These are phyloP conservation scores for Fusarium dimerum DNA, from an alignment of 2,329 filamentous ascomycete genomes.

Conservation along the genomic window DNA sequence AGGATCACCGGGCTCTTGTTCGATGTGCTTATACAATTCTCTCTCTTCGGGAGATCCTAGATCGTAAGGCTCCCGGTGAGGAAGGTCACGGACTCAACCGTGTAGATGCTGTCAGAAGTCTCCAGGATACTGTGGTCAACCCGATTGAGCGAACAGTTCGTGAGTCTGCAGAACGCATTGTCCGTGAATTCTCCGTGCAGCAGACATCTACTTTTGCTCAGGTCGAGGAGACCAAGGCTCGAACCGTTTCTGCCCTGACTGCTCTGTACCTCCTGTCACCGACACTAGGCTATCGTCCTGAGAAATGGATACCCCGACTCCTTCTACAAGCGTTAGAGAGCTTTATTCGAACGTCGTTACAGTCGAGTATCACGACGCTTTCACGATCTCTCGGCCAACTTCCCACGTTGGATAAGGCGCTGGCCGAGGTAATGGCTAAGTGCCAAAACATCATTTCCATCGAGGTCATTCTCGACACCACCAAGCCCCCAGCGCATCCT, in stretches of 20 bases:
- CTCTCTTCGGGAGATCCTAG: slow-evolving; percentile 71
- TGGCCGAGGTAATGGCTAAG: slow-evolving; percentile 77
- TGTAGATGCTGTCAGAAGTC: slow-evolving; percentile 69
- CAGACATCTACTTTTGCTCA: slow-evolving; percentile 60
- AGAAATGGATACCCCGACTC: slow-evolving; percentile 65
- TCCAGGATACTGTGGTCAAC: slow-evolving; percentile 68
- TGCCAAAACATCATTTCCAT: slow-evolving; percentile 93
- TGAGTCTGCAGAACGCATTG: slow-evolving; percentile 72
- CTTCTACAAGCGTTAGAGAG: slow-evolving; percentile 76
- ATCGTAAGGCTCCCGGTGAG: slow-evolving; percentile 65
- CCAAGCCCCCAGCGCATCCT: slow-evolving; percentile 69
- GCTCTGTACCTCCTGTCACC: slow-evolving; percentile 83
- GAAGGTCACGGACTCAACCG: slow-evolving; percentile 76
- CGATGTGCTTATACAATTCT: slow-evolving; percentile 79
- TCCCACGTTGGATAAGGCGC: slow-evolving; percentile 77
- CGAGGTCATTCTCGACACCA: slow-evolving; percentile 72
- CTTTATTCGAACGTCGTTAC: slow-evolving; percentile 79
- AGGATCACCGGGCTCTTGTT: slow-evolving; percentile 79
- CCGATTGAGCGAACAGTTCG: slow-evolving; percentile 76
- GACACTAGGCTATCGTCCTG: slow-evolving; percentile 51
- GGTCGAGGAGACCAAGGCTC: slow-evolving; percentile 72
- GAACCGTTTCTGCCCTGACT: slow-evolving; percentile 71
- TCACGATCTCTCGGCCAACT: slow-evolving; percentile 76
- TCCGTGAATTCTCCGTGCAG: slow-evolving; percentile 79
- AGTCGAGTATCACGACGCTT: slow-evolving; percentile 74